A percentile compares a stretch with the other conserved stretches of the same genome.
phyloP scores from a whole-genome alignment of 2,329 filamentous ascomycete genomes.

The Trichophyton mentagrophytes region DNA sequence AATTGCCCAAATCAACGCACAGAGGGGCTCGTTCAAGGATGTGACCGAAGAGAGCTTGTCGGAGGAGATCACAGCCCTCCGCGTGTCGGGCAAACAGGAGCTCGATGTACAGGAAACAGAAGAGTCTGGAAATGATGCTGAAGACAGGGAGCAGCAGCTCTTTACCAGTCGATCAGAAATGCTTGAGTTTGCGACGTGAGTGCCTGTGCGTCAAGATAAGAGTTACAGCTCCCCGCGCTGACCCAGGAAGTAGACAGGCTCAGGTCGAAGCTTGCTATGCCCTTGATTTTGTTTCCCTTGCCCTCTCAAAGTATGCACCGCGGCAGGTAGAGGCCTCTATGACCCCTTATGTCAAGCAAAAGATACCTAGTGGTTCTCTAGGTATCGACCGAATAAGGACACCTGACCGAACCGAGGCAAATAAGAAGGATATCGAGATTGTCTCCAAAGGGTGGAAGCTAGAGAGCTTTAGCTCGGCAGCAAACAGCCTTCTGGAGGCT shows the following conservation, averaged over 20 bases:
- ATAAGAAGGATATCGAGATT: slow-evolving; percentile 40
- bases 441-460: slow-evolving; percentile 61
- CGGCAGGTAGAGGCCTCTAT: slow-evolving; percentile 57
- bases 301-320: slow-evolving; percentile 70
- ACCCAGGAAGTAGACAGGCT: slow-evolving; percentile 24
- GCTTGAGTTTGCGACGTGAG: slow-evolving; percentile 32
- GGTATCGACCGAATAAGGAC: slow-evolving; percentile 53
- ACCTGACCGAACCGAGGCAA: slow-evolving; percentile 45
- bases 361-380: slow-evolving; percentile 61
- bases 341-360: slow-evolving; percentile 55
- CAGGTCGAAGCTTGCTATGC: slow-evolving; percentile 46
- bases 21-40: slow-evolving; percentile 70
- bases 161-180: slow-evolving; percentile 36
- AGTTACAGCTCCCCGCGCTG: not conserved
- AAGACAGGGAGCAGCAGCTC: slow-evolving; percentile 30
- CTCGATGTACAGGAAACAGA: slow-evolving; percentile 28
- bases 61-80: slow-evolving; percentile 48
- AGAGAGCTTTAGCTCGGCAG: slow-evolving; percentile 60
- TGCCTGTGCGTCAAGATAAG: not conserved
- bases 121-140: slow-evolving; percentile 22
- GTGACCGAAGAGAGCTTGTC: slow-evolving; percentile 62
- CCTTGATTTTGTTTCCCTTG: slow-evolving; percentile 70
- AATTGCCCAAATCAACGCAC: slow-evolving; percentile 63
- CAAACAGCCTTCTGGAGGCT: slow-evolving; percentile 60
- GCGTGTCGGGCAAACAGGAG: slow-evolving; percentile 35